Evolutionary conservation across 805 yeast species (phyloP), one percentile per base, ranked within the genome.

Genomic region (Candida lessepsii): DNA sequence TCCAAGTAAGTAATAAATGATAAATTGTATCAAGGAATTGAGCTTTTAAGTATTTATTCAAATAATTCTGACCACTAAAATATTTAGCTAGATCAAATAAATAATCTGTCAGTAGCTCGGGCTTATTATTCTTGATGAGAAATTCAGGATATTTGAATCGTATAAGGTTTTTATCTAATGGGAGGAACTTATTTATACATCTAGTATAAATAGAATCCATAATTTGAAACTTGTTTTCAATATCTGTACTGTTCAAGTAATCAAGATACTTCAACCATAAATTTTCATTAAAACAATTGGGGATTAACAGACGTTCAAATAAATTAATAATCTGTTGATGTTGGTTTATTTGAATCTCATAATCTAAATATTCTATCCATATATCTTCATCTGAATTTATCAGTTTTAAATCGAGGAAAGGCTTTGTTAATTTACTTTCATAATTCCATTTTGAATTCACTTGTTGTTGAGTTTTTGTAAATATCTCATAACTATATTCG

Each of bases 231-330:
- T 42, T 48, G 13, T 35, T 45, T 8, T 34, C 31, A 0, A 58
- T 58, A 2, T 27, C 32, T 2, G n/a, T 39, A 2, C 49, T 50
- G 16, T 73, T 59, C 18, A 78, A 51, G 73, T 81, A 88, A 2
- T 74, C 61, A 6, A 78, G 43, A 54, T 84, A 90, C 40, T 73
- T 73, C 13, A 78, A 52, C 98, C 98, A 91, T 14, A 87, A 56
- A 11, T 65, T 65, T 23, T 77, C 78, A 34, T 72, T 65, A 15
- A 62, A 61, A 29, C 89, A 84, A 38, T 81, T 74, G 0, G 95
- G 86, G 1, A 86, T 65, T 9, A 91, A 61, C 13, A 87, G 78
- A 41, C 96, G 70, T 56, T 86, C 91, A 58, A 83, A 90, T 1
- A 86, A 53, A 6, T 73, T 61, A 6, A 60, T 57, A 8, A 36